Conservation (phyloP, 352 stramenopile species). For the Pythium brassicae region DNA sequence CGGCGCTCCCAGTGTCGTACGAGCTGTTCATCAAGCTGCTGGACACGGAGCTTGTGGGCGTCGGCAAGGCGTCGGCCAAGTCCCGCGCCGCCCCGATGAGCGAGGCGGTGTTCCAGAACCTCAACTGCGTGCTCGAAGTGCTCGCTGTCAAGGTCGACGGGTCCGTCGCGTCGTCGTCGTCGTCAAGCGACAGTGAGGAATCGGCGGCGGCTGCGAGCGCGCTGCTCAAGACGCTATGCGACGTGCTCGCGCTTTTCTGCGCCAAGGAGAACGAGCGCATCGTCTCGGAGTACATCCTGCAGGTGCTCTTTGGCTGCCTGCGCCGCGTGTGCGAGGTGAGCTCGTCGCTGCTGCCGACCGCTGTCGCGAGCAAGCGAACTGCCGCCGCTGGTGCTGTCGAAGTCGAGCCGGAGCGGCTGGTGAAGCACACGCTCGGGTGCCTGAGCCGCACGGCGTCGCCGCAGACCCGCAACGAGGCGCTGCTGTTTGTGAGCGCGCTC, state of each 20-base stretch:
- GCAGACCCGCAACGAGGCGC: constrained; percentile 75
- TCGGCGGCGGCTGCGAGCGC: constrained; percentile 20
- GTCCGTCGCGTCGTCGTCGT: constrained; percentile 3
- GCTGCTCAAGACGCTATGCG: constrained; percentile 49
- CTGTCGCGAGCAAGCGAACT: constrained; percentile 2
- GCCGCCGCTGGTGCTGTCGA: constrained; percentile 10
- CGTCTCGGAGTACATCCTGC: constrained; percentile 77
- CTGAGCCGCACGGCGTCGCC: constrained; percentile 58
- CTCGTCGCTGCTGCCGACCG: constrained; percentile 1
- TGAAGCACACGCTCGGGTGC: constrained; percentile 74
- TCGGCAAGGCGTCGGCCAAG: neutral
- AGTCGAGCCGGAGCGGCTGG: constrained; percentile 60
- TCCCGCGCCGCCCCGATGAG: constrained; percentile 1
- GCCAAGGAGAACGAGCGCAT: constrained; percentile 37
- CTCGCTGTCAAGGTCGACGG: constrained; percentile 66
- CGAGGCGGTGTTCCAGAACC: constrained; percentile 30
- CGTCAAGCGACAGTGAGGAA: constrained; percentile 18
- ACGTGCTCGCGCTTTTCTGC: constrained; percentile 62
- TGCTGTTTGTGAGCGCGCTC: constrained; percentile 78
- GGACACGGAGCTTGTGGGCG: constrained; percentile 28
- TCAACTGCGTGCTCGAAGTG: constrained; percentile 79
- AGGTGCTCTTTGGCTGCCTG: constrained; percentile 75
- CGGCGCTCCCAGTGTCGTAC: constrained; percentile 43
- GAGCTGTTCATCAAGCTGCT: constrained; percentile 54
- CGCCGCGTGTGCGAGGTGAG: constrained; percentile 63